phyloP scores from a whole-genome alignment of 2,329 filamentous ascomycete species.

The Ophiosphaerella herpotricha region DNA sequence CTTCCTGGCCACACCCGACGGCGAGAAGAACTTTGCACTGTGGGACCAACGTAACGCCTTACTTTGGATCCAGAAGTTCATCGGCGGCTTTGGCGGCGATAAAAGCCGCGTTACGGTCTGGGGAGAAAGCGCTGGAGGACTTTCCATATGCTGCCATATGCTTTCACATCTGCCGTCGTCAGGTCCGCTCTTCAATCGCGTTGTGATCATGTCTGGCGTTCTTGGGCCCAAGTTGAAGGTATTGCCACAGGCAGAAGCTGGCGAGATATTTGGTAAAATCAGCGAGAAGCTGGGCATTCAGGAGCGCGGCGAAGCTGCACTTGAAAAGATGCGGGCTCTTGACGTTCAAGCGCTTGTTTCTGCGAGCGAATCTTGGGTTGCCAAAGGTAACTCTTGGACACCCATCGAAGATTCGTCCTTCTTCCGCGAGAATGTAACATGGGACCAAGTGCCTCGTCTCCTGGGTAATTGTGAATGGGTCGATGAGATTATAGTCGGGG shows the following conservation, averaged over 20 bases:
- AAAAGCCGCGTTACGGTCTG: slow-evolving; percentile 38
- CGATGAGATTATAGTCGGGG: slow-evolving; percentile 50
- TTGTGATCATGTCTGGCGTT: slow-evolving; percentile 26
- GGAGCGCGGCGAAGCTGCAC: slow-evolving; percentile 11
- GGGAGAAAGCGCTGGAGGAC: slow-evolving; percentile 54
- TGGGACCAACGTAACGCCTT: slow-evolving; percentile 42
- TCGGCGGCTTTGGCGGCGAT: slow-evolving; percentile 44
- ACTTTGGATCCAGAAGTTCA: slow-evolving; percentile 42
- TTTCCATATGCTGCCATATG: slow-evolving; percentile 31
- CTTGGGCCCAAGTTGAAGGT: slow-evolving; percentile 14
- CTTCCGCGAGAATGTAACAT: slow-evolving; percentile 24
- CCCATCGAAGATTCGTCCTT: slow-evolving; percentile 16
- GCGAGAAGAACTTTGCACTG: slow-evolving; percentile 32
- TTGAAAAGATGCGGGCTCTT: slow-evolving; percentile 11
- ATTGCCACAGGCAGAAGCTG: slow-evolving; percentile 6
- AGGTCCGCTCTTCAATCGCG: slow-evolving; percentile 25
- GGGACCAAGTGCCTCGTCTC: slow-evolving; percentile 22
- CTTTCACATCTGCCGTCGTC: slow-evolving; percentile 11
- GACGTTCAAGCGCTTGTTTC: slow-evolving; percentile 17
- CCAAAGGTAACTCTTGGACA: slow-evolving; percentile 12
- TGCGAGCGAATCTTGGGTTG: slow-evolving; percentile 6
- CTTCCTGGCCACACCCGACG: slow-evolving; percentile 49
- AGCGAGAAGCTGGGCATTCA: slow-evolving; percentile 26
- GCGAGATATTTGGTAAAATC: slow-evolving; percentile 12
- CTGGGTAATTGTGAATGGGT: slow-evolving; percentile 46